Base-by-base conservation (phyloP, 192 early-diverging fungal genomes). In the Phlyctochytrium bullatum region DNA sequence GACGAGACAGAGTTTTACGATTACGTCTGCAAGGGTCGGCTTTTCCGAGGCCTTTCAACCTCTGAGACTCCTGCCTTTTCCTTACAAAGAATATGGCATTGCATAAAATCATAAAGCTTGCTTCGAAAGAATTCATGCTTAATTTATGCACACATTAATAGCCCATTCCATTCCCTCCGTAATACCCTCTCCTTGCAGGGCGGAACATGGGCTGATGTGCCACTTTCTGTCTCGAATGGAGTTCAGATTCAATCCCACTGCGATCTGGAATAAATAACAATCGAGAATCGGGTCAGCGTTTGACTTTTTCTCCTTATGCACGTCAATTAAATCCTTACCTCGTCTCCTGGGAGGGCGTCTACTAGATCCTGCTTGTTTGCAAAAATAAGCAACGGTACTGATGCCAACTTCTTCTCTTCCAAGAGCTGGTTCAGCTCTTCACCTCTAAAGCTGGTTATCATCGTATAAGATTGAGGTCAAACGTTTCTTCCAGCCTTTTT, bases 361-460 rank as follows among this genome's bases (percentile, higher is more conserved):
- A 76, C 62, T 10, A 99, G 83, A 73, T 99, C 97, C 73, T 99
- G 97, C 72, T 99, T 99, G 71, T 99, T 99, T 17, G 96, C 97
- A 84, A 98, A 91, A 2, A 99, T 91, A 47, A 99, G 73, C 10
- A 99, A 59, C 0, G 96, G 92, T 0, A 97, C 96, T 1, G 92
- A 94, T 0, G 91, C 91, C 32, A 99, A 80, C 50, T 88, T 90
- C 60, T 90, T 88, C 69, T 99, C 95, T 65, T 91, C 89, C 23
- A 99, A 78, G 31, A 99, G 76, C 20, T 80, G 68, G 10, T 82
- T 65, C 4, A 99, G 74, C 73, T 99, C 96, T 62, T 73, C 60
- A 16, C 79, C 82, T 20, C 82, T 84, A 28, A 6, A 57, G 40
- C 20, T 47, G 40, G 67, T 50, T 20, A 61, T 25, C 14, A 34